phyloP scores from a whole-genome alignment of 352 stramenopile species.

The Phytophthora palmivora region DNA sequence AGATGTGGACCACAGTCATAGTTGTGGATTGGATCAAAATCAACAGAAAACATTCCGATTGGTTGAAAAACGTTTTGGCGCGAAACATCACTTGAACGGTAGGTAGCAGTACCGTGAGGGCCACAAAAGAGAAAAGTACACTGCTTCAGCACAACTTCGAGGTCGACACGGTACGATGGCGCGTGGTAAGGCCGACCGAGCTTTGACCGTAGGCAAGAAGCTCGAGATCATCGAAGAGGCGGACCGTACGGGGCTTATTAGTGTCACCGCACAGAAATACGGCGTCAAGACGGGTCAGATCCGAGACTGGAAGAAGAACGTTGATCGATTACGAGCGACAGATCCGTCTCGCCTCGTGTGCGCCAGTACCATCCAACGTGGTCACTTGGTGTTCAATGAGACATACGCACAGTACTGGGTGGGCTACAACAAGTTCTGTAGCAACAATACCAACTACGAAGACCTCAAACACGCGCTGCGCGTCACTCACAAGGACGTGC shows the following conservation, averaged over 20 bases:
- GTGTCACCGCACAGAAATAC: slow-evolving; percentile 85
- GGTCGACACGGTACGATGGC: slow-evolving; percentile 52
- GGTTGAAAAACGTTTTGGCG: slow-evolving; percentile 7
- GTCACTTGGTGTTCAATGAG: slow-evolving; percentile 89
- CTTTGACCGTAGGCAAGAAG: slow-evolving; percentile 89
- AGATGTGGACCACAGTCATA: slow-evolving; percentile 5
- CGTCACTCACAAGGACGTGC: slow-evolving; percentile 75
- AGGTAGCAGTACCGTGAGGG: slow-evolving; percentile 40
- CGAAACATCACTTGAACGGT: slow-evolving; percentile 11
- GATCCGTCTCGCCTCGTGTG: slow-evolving; percentile 84
- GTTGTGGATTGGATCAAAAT: neutral
- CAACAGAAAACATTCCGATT: neutral
- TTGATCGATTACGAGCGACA: slow-evolving; percentile 75
- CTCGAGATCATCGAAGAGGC: slow-evolving; percentile 90
- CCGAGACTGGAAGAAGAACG: slow-evolving; percentile 90
- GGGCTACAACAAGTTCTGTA: slow-evolving; percentile 91
- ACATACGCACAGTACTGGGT: slow-evolving; percentile 91
- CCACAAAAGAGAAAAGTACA: slow-evolving; percentile 57
- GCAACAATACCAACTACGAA: slow-evolving; percentile 71
- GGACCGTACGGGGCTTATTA: slow-evolving; percentile 80
- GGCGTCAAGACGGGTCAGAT: slow-evolving; percentile 89
- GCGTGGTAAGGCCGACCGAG: slow-evolving; percentile 79
- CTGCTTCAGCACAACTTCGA: slow-evolving; percentile 16
- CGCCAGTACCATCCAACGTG: slow-evolving; percentile 82
- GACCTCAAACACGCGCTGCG: slow-evolving; percentile 75